Percentiles rank a stretch among this genome's conserved stretches.
Conservation (phyloP, 768 basidiomycete species). For the Boletus vinaceobasis region DNA sequence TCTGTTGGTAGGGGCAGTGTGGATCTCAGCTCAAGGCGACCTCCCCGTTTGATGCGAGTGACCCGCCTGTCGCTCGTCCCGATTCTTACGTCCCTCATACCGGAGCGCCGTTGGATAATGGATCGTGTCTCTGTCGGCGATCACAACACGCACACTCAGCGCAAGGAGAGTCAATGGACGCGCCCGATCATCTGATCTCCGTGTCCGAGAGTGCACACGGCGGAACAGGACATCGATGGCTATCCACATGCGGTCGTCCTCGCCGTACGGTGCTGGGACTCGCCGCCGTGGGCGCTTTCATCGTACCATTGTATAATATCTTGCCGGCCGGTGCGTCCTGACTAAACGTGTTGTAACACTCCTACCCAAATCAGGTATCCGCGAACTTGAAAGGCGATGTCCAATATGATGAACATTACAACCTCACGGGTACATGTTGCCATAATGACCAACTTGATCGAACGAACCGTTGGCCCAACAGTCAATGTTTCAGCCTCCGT, state of each 20-base stretch:
- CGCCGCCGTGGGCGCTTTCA: not conserved
- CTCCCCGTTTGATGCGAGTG: not conserved
- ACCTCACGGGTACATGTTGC: not conserved
- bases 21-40: not conserved
- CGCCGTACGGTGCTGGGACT: not conserved
- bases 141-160: constrained; percentile 15
- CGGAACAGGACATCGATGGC: constrained; percentile 1
- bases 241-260: not conserved
- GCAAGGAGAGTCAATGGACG: not conserved
- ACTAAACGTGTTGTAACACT: not conserved
- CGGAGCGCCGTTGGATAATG: not conserved
- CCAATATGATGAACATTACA: not conserved
- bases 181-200: constrained; percentile 3
- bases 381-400: not conserved
- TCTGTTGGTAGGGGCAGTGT: not conserved
- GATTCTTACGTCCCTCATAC: constrained; percentile 11
- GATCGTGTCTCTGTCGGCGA: constrained; percentile 14
- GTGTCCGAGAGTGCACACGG: constrained; percentile 4
- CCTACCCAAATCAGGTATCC: not conserved
- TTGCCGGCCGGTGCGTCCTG: not conserved
- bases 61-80: constrained; percentile 2
- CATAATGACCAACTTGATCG: not conserved
- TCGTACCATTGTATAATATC: not conserved
- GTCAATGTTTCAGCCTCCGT: not conserved
- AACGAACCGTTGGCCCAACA: too few relatives aligned